Evolutionary conservation across 2,329 filamentous ascomycete genomes (phyloP).

Genomic region (Ophiocordyceps camponoti-leonardi): DNA sequence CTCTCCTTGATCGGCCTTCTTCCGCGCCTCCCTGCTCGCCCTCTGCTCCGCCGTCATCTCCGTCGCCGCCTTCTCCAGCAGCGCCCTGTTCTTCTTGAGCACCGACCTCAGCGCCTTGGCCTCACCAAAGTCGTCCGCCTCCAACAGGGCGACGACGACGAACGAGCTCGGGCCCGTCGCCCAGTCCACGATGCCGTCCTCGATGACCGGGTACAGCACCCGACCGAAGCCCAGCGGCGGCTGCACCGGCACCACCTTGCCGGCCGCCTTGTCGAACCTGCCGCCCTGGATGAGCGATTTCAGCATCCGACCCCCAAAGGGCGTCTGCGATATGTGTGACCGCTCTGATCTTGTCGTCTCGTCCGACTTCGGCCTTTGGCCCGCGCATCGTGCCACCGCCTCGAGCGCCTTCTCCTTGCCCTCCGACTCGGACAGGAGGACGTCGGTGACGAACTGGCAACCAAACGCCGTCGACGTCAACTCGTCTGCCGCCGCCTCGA

Average conservation of each 20-base stretch:
- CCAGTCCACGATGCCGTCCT: constrained; percentile 61
- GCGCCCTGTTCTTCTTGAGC: constrained; percentile 57
- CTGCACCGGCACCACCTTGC: constrained; percentile 52
- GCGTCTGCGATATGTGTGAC: constrained; percentile 41
- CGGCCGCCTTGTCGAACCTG: constrained; percentile 59
- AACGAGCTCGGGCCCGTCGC: constrained; percentile 76
- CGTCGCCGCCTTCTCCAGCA: constrained; percentile 48
- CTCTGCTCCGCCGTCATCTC: constrained; percentile 38
- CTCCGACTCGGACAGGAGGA: constrained; percentile 57
- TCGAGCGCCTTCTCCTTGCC: constrained; percentile 61
- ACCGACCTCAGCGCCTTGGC: constrained; percentile 49
- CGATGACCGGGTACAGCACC: constrained; percentile 66
- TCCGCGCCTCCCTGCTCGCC: constrained; percentile 30
- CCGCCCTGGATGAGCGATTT: constrained; percentile 85
- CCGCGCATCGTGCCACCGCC: constrained; percentile 47
- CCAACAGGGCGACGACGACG: constrained; percentile 65
- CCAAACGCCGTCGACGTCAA: constrained; percentile 66
- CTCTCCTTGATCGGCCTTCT: constrained; percentile 23
- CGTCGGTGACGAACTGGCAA: constrained; percentile 71
- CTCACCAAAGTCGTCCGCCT: constrained; percentile 53
- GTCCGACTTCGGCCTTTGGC: constrained; percentile 20
- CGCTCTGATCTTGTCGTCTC: constrained; percentile 19
- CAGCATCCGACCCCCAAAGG: constrained; percentile 63
- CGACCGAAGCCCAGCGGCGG: constrained; percentile 68
- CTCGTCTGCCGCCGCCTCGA: constrained; percentile 48